These are phyloP conservation scores for Gentiana straminea DNA, from an alignment of 257 asterid genomes.

Conservation along the genomic window DNA sequence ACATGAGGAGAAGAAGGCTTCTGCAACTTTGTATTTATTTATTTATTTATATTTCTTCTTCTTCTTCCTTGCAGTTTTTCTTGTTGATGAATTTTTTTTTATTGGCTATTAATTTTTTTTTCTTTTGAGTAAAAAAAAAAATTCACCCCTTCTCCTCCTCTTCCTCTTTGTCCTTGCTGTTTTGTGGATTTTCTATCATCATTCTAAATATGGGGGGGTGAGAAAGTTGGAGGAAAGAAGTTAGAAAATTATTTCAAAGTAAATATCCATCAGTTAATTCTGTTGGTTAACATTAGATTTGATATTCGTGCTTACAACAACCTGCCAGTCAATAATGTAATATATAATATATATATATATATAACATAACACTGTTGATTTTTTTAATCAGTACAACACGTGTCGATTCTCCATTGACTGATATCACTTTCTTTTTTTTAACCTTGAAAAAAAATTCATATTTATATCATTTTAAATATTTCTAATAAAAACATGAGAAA, in stretches of 20 bases:
- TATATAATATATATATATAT: too few species aligned
- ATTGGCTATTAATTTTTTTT: not conserved
- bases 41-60: not conserved
- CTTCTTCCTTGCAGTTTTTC: not conserved
- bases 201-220: constrained; percentile 15
- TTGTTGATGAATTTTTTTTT: not conserved
- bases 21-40: not conserved
- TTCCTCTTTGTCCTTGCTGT: not conserved
- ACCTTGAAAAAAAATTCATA: too few species aligned
- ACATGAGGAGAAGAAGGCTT: not conserved
- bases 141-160: not conserved
- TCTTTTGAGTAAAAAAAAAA: not conserved
- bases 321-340: too few species aligned
- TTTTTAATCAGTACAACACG: too few species aligned
- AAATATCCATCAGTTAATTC: constrained; percentile 6
- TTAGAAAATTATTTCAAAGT: constrained; percentile 6
- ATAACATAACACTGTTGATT: too few species aligned
- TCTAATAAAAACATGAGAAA: too few species aligned
- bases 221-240: constrained; percentile 5
- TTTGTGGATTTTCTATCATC: constrained; percentile 16
- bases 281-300: constrained; percentile 15
- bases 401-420: too few species aligned
- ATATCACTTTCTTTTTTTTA: too few species aligned
- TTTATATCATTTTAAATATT: too few species aligned
- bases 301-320: too few species aligned